Conservation (phyloP, 2,329 filamentous ascomycete genomes). For the Nannizziopsis barbatae region DNA sequence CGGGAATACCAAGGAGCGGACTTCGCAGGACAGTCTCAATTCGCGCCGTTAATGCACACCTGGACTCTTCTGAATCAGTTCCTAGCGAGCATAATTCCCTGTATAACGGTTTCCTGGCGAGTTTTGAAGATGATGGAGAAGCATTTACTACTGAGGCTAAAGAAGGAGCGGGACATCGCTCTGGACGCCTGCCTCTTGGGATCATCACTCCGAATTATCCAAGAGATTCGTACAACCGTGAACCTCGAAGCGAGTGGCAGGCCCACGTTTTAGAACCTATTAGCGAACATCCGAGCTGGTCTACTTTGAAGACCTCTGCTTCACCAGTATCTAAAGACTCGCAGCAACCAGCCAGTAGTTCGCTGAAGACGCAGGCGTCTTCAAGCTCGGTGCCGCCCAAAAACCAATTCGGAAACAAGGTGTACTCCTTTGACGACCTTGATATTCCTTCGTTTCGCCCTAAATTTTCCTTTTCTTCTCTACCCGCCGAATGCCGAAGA, state of each 20-base stretch:
- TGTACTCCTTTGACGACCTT: constrained; percentile 22
- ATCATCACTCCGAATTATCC: constrained; percentile 44
- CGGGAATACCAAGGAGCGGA: constrained; percentile 7
- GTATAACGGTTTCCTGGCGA: constrained; percentile 28
- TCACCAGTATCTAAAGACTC: constrained; percentile 1
- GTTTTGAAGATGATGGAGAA: constrained; percentile 17
- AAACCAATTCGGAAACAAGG: constrained; percentile 15
- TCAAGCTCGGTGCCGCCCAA: neutral
- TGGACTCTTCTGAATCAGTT: constrained; percentile 25
- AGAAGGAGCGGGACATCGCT: neutral
- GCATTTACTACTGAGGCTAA: neutral
- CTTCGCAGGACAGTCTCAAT: constrained; percentile 18
- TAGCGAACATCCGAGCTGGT: constrained; percentile 20
- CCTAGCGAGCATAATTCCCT: constrained; percentile 30
- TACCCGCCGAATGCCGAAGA: constrained; percentile 6
- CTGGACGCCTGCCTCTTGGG: neutral
- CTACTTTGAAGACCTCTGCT: constrained; percentile 17
- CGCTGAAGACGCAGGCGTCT: neutral
- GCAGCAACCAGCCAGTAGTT: neutral
- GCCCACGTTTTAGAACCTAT: constrained; percentile 21
- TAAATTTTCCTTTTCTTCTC: constrained; percentile 10
- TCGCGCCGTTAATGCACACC: constrained; percentile 15
- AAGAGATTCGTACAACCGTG: neutral
- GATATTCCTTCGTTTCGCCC: constrained; percentile 15
- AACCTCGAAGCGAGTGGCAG: constrained; percentile 17